Evolutionary conservation across 2,329 filamentous ascomycete species (phyloP), one percentile per base, ranked within the genome.

Genomic region (Rosellinia necatrix): DNA sequence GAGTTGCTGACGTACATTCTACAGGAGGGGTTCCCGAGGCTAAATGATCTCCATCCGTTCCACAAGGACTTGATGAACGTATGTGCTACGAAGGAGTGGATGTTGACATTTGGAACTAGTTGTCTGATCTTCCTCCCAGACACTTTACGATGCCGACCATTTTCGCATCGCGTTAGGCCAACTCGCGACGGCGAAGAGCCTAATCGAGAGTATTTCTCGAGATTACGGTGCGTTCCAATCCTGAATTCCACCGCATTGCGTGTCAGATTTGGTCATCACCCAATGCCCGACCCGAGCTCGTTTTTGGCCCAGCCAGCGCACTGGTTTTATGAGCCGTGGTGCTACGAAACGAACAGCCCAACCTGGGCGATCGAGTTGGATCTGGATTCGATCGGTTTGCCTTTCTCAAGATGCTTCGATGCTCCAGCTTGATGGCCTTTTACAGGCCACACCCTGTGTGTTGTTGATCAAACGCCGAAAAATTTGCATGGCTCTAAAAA

Each of bases 131-230:
- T n/a, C n/a, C 3, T 8, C 13, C 13, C 15, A 99, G 79, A 97
- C 94, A 17, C 88, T 99, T 41, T 99, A 97, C 81, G 93, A 97
- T 85, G 91, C 91, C 74, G 93, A 99, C 80, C 92, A 96, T 74
- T 97, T 97, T 81, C 87, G 90, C 68, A 97, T 99, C 68, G 94
- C 96, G 30, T 88, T 99, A 30, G 96, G 94, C 58, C 94, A 97
- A 75, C 80, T 99, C 41, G 96, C 92, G 38, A 97, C 94, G 4
- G 94, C 94, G 49, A 97, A 97, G 79, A 90, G 96, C 70, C 79
- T 97, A 63, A 96, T 99, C 53, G 94, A 99, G 82, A 96, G 92
- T 51, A 94, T 99, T 61, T 89, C 91, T 58, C 86, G 94, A 71
- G 94, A 99, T 75, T 99, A 99, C 71, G 58, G 58, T 60, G 53